These are phyloP conservation scores for Trypanosoma avium DNA, from an alignment of 208 protist genomes.

Conservation along the genomic window DNA sequence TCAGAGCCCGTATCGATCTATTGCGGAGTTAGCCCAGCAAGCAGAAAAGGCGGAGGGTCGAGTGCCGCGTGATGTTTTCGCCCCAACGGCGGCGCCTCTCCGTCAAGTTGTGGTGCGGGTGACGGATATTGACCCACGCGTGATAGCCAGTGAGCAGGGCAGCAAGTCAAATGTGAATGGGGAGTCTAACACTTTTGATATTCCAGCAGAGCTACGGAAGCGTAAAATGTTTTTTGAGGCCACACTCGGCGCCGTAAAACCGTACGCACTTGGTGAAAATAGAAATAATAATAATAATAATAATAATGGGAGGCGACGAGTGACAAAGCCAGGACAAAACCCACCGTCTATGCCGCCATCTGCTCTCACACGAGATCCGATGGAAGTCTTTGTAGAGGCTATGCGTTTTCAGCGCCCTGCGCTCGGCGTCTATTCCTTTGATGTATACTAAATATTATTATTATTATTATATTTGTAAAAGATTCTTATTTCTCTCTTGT, in stretches of 20 bases:
- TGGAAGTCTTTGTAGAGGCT: constrained; percentile 27
- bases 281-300: neutral
- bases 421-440: constrained; percentile 24
- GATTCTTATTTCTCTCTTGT: neutral
- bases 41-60: neutral
- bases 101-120: constrained; percentile 9
- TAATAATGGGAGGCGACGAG: neutral
- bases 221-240: constrained; percentile 18
- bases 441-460: constrained; percentile 17
- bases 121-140: constrained; percentile 8
- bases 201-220: constrained; percentile 12
- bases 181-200: neutral
- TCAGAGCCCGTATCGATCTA: neutral
- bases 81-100: neutral
- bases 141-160: neutral
- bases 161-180: neutral
- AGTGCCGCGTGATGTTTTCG: neutral
- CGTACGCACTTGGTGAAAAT: constrained; percentile 18
- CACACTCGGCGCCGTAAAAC: constrained; percentile 22
- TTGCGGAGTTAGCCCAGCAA: constrained; percentile 13
- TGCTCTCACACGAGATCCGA: constrained; percentile 9
- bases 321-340: neutral
- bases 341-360: constrained; percentile 15
- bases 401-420: constrained; percentile 28
- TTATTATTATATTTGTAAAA: neutral